Evolutionary conservation across 305 asterid species (phyloP).

Genomic region (Vinca major): DNA sequence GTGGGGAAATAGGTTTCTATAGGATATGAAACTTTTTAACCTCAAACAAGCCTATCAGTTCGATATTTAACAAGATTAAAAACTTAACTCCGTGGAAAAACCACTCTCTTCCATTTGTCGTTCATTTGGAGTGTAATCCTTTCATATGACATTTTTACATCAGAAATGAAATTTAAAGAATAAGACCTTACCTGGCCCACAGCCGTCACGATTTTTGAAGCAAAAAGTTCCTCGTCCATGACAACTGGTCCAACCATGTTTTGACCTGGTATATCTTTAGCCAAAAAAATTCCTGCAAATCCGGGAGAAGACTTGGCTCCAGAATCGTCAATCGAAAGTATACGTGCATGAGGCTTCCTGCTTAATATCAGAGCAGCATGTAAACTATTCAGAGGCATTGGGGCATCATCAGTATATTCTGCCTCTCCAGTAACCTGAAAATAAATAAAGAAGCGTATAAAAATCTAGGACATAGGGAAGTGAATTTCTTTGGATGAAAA

Average conservation of each 20-base stretch:
- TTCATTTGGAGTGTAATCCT: background rate
- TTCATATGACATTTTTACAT: background rate
- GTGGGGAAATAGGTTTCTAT: background rate
- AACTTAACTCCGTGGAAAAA: background rate
- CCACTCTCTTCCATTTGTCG: background rate
- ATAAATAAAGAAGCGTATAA: constrained; percentile 18
- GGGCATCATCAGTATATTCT: constrained; percentile 87
- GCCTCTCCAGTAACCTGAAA: constrained; percentile 94
- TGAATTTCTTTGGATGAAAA: background rate
- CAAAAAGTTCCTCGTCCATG: constrained; percentile 78
- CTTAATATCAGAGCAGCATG: constrained; percentile 77
- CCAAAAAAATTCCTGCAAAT: constrained; percentile 63
- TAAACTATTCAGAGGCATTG: constrained; percentile 74
- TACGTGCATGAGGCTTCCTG: constrained; percentile 85
- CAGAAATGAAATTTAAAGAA: background rate
- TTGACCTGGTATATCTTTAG: constrained; percentile 67
- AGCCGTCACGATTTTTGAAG: constrained; percentile 65
- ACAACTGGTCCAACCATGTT: constrained; percentile 57
- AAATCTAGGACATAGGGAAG: constrained; percentile 13
- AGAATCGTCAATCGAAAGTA: constrained; percentile 55
- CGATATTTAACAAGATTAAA: background rate
- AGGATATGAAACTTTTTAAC: background rate
- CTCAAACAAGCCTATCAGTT: background rate
- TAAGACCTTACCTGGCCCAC: constrained; percentile 73
- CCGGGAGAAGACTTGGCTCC: constrained; percentile 73